phyloP scores from a whole-genome alignment of 495 filamentous ascomycete genomes.

The Aspergillus affinis region DNA sequence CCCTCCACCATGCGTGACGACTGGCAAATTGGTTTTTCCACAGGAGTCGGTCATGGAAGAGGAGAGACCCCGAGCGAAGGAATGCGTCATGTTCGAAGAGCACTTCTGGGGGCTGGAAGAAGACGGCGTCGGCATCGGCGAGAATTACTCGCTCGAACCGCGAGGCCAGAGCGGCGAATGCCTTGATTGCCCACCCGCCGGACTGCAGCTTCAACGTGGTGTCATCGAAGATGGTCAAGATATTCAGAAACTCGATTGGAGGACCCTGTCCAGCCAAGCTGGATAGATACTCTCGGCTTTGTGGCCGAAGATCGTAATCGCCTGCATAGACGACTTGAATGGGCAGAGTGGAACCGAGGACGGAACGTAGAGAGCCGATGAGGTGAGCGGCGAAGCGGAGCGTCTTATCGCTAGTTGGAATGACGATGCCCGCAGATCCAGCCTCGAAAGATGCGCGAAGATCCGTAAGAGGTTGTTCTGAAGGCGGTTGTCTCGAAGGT shows the following conservation, averaged over 20 bases:
- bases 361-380: constrained; percentile 6
- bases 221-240: constrained; percentile 12
- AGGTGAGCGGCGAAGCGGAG: constrained; percentile 10
- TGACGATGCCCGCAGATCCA: constrained; percentile 4
- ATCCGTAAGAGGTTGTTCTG: neutral
- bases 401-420: constrained; percentile 12
- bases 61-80: constrained; percentile 4
- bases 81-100: constrained; percentile 9
- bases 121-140: constrained; percentile 11
- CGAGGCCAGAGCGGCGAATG: constrained; percentile 11
- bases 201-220: constrained; percentile 3
- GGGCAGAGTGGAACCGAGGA: constrained; percentile 10
- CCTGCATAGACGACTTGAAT: constrained; percentile 15
- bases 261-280: neutral
- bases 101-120: constrained; percentile 13
- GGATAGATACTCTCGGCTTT: neutral
- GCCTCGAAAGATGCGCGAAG: constrained; percentile 8
- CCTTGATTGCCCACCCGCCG: constrained; percentile 13
- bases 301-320: constrained; percentile 1
- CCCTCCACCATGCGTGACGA: constrained; percentile 6
- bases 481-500: neutral
- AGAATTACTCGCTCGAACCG: constrained; percentile 12
- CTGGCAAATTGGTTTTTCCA: constrained; percentile 2
- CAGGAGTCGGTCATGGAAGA: constrained; percentile 14
- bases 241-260: constrained; percentile 10